phyloP scores from a whole-genome alignment of 2,329 filamentous ascomycete genomes.

The Xylariales sp. region DNA sequence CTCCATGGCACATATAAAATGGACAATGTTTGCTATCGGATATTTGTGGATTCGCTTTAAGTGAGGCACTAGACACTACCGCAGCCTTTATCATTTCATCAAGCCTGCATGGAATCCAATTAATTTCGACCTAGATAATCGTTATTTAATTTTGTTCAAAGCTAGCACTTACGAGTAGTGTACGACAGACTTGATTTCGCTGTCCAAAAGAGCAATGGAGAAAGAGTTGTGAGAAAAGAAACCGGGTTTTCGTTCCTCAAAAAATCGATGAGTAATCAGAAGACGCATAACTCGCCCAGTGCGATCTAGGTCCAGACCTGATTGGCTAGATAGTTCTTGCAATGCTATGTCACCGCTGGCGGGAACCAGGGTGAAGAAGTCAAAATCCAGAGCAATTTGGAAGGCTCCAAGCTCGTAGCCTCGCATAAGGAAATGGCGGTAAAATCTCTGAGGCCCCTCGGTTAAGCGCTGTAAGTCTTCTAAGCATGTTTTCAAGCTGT shows the following conservation, averaged over 20 bases:
- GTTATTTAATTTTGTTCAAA: background rate
- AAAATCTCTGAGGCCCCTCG: no score
- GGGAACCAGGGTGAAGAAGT: conserved; percentile 20
- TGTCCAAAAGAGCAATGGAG: conserved; percentile 9
- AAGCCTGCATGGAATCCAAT: conserved; percentile 4
- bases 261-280: conserved; percentile 17
- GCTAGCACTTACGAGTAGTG: conserved; percentile 11
- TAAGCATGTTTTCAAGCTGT: conserved; percentile 5
- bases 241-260: conserved; percentile 13
- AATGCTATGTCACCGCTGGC: conserved; percentile 12
- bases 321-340: conserved; percentile 13
- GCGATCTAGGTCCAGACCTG: conserved; percentile 16
- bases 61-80: conserved; percentile 6
- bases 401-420: conserved; percentile 8
- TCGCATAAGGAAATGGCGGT: no score
- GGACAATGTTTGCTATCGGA: background rate
- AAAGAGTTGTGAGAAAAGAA: conserved; percentile 13
- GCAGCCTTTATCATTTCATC: conserved; percentile 24
- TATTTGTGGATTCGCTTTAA: conserved; percentile 12
- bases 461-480: conserved; percentile 12
- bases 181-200: conserved; percentile 12
- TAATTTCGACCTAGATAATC: background rate
- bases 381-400: conserved; percentile 15
- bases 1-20: background rate
- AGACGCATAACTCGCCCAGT: conserved; percentile 14